phyloP scores from a whole-genome alignment of 2,329 filamentous ascomycete genomes.

The Aspergillus versicolor region DNA sequence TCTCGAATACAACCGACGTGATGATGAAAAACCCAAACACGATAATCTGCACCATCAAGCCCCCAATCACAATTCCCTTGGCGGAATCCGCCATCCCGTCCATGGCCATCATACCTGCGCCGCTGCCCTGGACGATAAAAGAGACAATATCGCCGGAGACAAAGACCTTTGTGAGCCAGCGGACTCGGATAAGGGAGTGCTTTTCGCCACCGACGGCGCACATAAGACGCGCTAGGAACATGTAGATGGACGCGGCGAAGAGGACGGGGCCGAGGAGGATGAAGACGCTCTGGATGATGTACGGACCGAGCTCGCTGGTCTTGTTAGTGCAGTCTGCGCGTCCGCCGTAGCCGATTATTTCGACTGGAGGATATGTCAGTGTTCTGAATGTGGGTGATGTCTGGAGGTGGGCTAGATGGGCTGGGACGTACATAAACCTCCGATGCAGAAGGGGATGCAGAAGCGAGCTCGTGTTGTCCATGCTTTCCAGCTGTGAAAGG shows the following conservation, averaged over 20 bases:
- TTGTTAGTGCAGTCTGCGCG: constrained; percentile 23
- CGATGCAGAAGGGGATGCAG: constrained; percentile 34
- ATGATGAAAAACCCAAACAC: constrained; percentile 28
- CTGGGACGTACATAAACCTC: constrained; percentile 34
- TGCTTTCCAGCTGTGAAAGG: constrained; percentile 29
- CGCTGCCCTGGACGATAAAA: constrained; percentile 45
- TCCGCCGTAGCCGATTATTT: constrained; percentile 32
- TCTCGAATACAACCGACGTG: constrained; percentile 22
- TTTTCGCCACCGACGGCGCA: constrained; percentile 42
- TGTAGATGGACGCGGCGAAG: constrained; percentile 53
- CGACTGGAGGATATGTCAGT: constrained; percentile 26
- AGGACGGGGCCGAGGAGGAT: constrained; percentile 51
- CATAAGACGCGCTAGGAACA: constrained; percentile 49
- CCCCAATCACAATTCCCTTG: constrained; percentile 21
- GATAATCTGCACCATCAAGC: constrained; percentile 28
- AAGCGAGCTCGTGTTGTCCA: constrained; percentile 29
- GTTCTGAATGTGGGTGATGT: background rate
- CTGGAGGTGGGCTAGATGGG: background rate
- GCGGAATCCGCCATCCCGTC: constrained; percentile 2
- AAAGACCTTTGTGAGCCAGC: constrained; percentile 50
- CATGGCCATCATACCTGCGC: constrained; percentile 22
- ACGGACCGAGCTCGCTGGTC: constrained; percentile 24
- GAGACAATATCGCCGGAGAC: constrained; percentile 50
- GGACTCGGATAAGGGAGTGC: constrained; percentile 43
- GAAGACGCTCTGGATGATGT: constrained; percentile 46